Evolutionary conservation across 768 basidiomycete genomes (phyloP), one percentile per base, ranked within the genome.

Genomic region (Lentinula raphanica): DNA sequence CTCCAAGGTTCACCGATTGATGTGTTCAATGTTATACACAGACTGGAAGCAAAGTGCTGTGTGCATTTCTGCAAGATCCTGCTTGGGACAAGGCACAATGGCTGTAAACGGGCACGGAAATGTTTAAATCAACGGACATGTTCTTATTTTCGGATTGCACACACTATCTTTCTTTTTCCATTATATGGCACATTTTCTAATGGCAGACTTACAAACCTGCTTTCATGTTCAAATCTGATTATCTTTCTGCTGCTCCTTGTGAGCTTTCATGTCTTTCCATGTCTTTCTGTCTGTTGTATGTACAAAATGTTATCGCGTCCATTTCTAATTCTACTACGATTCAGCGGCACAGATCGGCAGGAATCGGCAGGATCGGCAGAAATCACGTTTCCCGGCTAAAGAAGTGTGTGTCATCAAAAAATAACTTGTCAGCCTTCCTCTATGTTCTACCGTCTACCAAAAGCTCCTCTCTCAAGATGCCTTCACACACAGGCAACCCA

Each of bases 41-140:
- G 93, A 98, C 95, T 3, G 95, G 95, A 50, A 94, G 92, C 73
- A 97, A 97, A 68, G 94, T 98, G n/a, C 77, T 98, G 3, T 92
- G 92, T 60, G 94, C 92, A 2, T 97, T 96, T 74, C 74, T 97
- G 44, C 94, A 98, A 77, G 94, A 97, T 71, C 95, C 94, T 25
- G 82, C 84, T 56, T 97, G 94, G 94, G 89, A 92, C 61, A 90
- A 82, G 71, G 63, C 79, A 2, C 89, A 91, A 69, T 92, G 89
- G 89, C 70, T 84, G 51, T 53, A 53, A n/a, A 48, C 3, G 9
- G 21, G 6, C 1, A 44, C 9, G 19, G n/a, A 23, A 44, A 12
- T 44, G 19, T 21, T 48, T 36, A 19, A 21, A 12, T 36, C 7
- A 31, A 35, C 36, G 49, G 49, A 50, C 49, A 32, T 36, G n/a